Evolutionary conservation across 164 flowering plant species (phyloP).

Genomic region (Echeveria elegans): DNA sequence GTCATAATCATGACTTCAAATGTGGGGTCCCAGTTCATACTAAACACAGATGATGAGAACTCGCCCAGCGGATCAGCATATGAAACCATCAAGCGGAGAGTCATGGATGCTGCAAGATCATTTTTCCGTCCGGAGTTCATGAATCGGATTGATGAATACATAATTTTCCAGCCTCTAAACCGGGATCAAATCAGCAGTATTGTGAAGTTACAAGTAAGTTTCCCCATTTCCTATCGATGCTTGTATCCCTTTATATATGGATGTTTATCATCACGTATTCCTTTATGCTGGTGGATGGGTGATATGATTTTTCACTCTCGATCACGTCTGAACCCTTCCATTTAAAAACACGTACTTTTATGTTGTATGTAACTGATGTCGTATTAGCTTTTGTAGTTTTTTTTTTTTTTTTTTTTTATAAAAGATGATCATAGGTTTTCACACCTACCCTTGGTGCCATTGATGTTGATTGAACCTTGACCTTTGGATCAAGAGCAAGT

Average conservation of each 20-base stretch:
- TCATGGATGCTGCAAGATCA: constrained; percentile 91
- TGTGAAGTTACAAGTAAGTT: constrained; percentile 74
- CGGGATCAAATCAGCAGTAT: constrained; percentile 83
- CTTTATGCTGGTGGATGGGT: not conserved
- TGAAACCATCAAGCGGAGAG: constrained; percentile 74
- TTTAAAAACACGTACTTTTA: too few species aligned
- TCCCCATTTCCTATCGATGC: too few species aligned
- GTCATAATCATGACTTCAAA: constrained; percentile 97
- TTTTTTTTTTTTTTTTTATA: too few species aligned
- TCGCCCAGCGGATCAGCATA: constrained; percentile 42
- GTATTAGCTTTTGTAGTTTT: constrained; percentile 37
- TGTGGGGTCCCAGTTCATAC: constrained; percentile 93
- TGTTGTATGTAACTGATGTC: not conserved
- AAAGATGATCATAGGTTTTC: too few species aligned
- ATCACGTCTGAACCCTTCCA: not conserved
- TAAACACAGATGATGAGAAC: constrained; percentile 58
- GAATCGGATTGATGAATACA: constrained; percentile 96
- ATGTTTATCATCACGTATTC: too few species aligned
- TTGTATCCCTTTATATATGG: not conserved
- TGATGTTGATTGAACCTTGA: too few species aligned
- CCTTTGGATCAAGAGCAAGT: too few species aligned
- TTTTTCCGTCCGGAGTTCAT: constrained; percentile 96
- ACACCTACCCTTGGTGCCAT: too few species aligned
- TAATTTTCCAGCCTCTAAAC: constrained; percentile 88
- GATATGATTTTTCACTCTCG: not conserved